Conservation (phyloP, 805 yeast species). For the Yamadazyma scolyti region DNA sequence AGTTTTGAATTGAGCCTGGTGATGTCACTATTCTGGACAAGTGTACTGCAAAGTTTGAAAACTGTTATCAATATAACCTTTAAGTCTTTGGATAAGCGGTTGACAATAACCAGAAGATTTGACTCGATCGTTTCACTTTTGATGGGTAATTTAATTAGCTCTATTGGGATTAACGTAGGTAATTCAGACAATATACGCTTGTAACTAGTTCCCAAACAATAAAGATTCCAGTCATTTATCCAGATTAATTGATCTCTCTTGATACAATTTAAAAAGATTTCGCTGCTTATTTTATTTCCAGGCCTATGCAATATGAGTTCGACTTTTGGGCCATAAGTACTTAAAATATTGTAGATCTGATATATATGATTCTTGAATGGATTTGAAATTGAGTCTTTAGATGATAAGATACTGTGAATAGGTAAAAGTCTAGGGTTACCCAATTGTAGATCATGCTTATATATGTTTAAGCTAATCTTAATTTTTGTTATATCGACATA, state of each 20-base stretch:
- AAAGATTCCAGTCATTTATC: constrained; percentile 55
- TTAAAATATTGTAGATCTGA: constrained; percentile 48
- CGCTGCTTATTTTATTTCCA: constrained; percentile 46
- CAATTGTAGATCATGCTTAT: constrained; percentile 59
- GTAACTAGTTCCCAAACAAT: constrained; percentile 45
- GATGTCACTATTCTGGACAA: constrained; percentile 28
- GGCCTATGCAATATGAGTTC: constrained; percentile 55
- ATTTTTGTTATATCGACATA: constrained; percentile 71
- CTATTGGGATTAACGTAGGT: constrained; percentile 54
- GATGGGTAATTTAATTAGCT: constrained; percentile 50
- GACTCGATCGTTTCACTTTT: constrained; percentile 40
- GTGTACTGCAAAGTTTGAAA: constrained; percentile 31
- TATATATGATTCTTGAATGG: constrained; percentile 34
- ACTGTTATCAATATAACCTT: constrained; percentile 32
- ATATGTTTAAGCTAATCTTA: constrained; percentile 72
- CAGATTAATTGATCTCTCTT: constrained; percentile 51
- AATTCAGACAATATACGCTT: constrained; percentile 48
- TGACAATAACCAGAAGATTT: constrained; percentile 10
- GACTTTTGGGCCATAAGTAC: constrained; percentile 36
- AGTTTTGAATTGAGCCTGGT: constrained; percentile 44
- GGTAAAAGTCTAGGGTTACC: constrained; percentile 20
- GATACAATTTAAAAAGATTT: constrained; percentile 47
- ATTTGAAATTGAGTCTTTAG: constrained; percentile 11
- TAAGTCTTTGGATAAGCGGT: constrained; percentile 7
- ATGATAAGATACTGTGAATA: constrained; percentile 11